Conservation (phyloP, 495 filamentous ascomycete genomes). For the Oleoguttula mirabilis region DNA sequence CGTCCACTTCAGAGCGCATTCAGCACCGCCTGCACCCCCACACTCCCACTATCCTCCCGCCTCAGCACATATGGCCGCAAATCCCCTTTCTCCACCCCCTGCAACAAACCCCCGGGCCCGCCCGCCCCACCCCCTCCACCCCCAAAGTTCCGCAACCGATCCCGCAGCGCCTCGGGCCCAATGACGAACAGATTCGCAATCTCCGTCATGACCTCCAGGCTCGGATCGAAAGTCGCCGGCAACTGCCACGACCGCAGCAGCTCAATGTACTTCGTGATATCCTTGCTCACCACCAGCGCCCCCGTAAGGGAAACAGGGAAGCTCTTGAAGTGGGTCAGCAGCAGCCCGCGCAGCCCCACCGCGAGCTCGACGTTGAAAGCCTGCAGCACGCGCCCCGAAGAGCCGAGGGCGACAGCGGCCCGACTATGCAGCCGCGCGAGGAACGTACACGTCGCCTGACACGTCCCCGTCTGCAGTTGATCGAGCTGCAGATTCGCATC, state of each 20-base stretch:
- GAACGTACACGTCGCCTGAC: conserved; percentile 64
- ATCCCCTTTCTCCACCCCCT: conserved; percentile 51
- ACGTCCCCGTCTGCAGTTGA: conserved; percentile 76
- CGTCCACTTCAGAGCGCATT: conserved; percentile 29
- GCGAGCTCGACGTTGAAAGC: conserved; percentile 78
- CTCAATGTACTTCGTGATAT: conserved; percentile 81
- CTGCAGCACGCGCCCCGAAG: conserved; percentile 60
- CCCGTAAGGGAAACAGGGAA: conserved; percentile 85
- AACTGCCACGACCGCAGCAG: conserved; percentile 58
- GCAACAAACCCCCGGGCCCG: conserved; percentile 31
- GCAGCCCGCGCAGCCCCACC: conserved; percentile 55
- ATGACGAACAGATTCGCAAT: conserved; percentile 97
- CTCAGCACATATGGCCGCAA: conserved; percentile 71
- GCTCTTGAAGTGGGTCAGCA: conserved; percentile 89
- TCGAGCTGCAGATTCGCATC: conserved; percentile 62
- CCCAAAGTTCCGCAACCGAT: conserved; percentile 52
- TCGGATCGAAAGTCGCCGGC: conserved; percentile 57
- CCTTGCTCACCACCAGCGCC: conserved; percentile 89
- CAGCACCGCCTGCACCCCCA: conserved; percentile 71
- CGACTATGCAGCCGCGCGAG: conserved; percentile 51
- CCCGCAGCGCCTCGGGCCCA: conserved; percentile 73
- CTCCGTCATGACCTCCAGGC: conserved; percentile 74
- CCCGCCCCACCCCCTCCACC: conserved; percentile 17
- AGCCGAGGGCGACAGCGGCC: conserved; percentile 52
- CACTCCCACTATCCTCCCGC: conserved; percentile 68